Base-by-base conservation (phyloP, 331 rosid species). In the Arachis monticola region DNA sequence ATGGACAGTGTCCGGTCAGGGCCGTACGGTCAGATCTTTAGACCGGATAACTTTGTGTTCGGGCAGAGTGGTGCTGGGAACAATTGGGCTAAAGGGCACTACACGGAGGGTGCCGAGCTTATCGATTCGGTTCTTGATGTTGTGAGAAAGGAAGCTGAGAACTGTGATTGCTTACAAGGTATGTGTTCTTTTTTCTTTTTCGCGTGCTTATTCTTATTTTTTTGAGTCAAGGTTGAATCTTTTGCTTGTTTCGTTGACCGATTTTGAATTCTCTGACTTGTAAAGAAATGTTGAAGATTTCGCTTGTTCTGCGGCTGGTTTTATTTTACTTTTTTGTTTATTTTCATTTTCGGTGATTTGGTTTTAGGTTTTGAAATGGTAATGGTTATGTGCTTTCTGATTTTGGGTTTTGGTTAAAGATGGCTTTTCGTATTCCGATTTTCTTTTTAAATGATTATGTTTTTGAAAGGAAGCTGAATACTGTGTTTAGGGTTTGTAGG, bases 1-100 rank as follows among this genome's bases (percentile, higher is more conserved):
- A 91, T 88, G 96, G 96, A 90, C 70, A 90, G 93, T 52, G 63
- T 90, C 79, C 76, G 96, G 41, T 90, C 96, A 14, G 96, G 96
- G 0, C 82, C 88, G 4, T 88, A 86, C 42, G 96, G 96, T 0
- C 96, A 86, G 88, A 90, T 90, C 44, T 90, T 90, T 78, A 62
- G 93, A 8, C 96, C 96, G 1, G 96, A 88, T 8, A 90, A 90
- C 81, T 90, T 90, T 46, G 96, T 90, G 1, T 90, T 90, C 5
- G 96, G 96, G 0, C 93, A 90, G 72, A 76, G 83, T 1, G 92
- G 96, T 31, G 92, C 96, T 0, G 92, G 96, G 0, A 90, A 90
- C 70, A 90, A 90, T 67, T 90, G 92, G 96, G 92, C 96, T 0
- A 90, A 90, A 40, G 96, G 96, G 0, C 96, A 90, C 8, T 90